Base-by-base conservation (phyloP, 2,329 filamentous ascomycete genomes). In the Pyricularia grisea region DNA sequence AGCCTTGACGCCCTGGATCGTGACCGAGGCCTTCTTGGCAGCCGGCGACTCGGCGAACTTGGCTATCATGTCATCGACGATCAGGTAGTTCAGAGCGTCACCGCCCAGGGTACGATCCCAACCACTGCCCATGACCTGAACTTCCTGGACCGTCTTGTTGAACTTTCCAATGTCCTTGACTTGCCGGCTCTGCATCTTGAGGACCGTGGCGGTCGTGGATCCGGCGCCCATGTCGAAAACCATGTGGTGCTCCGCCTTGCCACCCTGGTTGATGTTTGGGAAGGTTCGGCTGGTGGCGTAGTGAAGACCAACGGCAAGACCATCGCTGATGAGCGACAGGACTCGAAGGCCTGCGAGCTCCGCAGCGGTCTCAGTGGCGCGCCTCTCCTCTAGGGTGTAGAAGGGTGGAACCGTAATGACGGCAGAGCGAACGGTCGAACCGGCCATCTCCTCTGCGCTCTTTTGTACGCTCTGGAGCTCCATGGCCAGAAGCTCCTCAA, bases 151-250 rank as follows among this genome's bases (percentile, higher is more conserved):
- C 1, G 93, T 97, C 87, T 98, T 98, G 84, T 97, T 98, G 83
- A 88, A 94, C 78, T 92, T 93, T 73, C 93, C 94, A 69, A 94
- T 81, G 74, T 97, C 94, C 84, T 98, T 99, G 71, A 98, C 90
- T 1, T 86, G 89, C 74, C 90, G 90, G 77, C 92, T 91, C 79
- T 97, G 94, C 81, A 99, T 97, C 75, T 90, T 91, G 77, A 99
- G 81, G 68, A 99, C 83, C 7, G 93, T 95, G 4, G 94, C 94
- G 74, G 93, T 97, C 36, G 94, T 92, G 65, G 93, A 97, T 4
- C 95, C 95, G 73, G 95, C 94, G 73, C 95, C 95, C 94, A 99
- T 98, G 77, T 99, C 95, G 76, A 95, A 99, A 33, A 99, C 88
- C 78, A 99, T 81, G 80, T 99, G 93, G 74, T 94, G 88, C 79